phyloP scores from a whole-genome alignment of 331 rosid genomes.

The Malus hybrid region DNA sequence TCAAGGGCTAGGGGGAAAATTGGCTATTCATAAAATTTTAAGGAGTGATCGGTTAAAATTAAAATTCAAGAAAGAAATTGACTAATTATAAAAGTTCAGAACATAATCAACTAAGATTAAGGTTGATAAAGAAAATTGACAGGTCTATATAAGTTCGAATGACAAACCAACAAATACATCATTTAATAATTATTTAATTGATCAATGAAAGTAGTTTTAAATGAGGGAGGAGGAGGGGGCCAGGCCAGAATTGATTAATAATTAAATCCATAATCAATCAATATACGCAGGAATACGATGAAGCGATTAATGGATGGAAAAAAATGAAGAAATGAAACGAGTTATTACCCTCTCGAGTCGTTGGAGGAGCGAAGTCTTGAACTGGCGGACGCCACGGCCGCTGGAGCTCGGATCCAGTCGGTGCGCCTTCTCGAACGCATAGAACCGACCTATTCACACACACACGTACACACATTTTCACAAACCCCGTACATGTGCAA shows the following conservation, averaged over 20 bases:
- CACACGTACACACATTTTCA: neutral
- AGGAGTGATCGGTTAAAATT: no score
- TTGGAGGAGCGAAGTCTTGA: slow-evolving; percentile 67
- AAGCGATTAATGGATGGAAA: neutral
- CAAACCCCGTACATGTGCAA: neutral
- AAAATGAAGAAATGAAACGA: neutral
- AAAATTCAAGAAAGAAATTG: no score
- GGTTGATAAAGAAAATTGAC: no score
- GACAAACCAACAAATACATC: no score
- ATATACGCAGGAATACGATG: no score
- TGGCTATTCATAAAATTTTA: no score
- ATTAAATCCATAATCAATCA: no score
- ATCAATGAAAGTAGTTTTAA: neutral
- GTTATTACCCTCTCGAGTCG: slow-evolving; percentile 64
- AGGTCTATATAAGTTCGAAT: rapidly evolving
- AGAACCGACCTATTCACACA: slow-evolving; percentile 59
- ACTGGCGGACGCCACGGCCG: slow-evolving; percentile 96
- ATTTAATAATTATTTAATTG: no score
- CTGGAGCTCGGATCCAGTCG: slow-evolving; percentile 77
- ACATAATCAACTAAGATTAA: no score
- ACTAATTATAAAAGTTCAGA: no score
- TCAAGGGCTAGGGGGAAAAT: no score
- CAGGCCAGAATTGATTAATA: neutral
- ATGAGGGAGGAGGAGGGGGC: neutral
- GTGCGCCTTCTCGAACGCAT: slow-evolving; percentile 92